Evolutionary conservation across 1,139 yeast genomes (phyloP).

Genomic region (Nadsonia starkeyi-henricii): DNA sequence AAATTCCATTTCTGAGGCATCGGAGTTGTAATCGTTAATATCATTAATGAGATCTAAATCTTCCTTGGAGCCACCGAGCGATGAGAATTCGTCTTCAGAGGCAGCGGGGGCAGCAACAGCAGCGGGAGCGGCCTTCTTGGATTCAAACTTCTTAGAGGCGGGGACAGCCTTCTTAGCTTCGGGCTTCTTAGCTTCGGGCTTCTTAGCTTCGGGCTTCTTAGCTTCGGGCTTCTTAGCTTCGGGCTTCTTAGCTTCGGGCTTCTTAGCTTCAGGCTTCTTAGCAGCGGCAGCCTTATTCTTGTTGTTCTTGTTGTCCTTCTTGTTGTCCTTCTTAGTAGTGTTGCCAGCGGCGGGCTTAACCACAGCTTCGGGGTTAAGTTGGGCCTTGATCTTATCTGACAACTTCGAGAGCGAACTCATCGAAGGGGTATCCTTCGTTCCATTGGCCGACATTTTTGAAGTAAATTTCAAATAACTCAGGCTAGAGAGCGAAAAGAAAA

Average conservation of each 20-base stretch:
- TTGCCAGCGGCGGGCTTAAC: conserved; percentile 9
- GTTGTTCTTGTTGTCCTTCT: conserved; percentile 10
- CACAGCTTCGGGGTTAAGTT: conserved; percentile 11
- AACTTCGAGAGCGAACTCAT: conserved; percentile 16
- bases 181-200: not conserved
- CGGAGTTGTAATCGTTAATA: conserved; percentile 29
- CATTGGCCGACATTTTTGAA: not conserved
- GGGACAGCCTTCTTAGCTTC: conserved; percentile 6
- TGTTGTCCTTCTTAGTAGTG: conserved; percentile 16
- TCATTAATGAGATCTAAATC: conserved; percentile 43
- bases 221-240: conserved; percentile 10
- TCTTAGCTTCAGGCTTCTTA: conserved; percentile 10
- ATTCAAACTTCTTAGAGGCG: not conserved
- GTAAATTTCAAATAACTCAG: too few relatives aligned
- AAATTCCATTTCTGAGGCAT: conserved; percentile 33
- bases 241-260: conserved; percentile 5
- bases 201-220: conserved; percentile 1
- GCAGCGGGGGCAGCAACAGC: conserved; percentile 1
- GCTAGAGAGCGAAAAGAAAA: too few relatives aligned
- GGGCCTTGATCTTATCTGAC: conserved; percentile 19
- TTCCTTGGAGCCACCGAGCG: conserved; percentile 55
- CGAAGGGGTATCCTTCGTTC: not conserved
- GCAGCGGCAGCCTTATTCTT: conserved; percentile 10
- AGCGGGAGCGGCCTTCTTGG: not conserved
- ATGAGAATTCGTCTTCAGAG: conserved; percentile 17